These are phyloP conservation scores for Brassica juncea DNA, from an alignment of 345 rosid genomes.

Conservation along the genomic window DNA sequence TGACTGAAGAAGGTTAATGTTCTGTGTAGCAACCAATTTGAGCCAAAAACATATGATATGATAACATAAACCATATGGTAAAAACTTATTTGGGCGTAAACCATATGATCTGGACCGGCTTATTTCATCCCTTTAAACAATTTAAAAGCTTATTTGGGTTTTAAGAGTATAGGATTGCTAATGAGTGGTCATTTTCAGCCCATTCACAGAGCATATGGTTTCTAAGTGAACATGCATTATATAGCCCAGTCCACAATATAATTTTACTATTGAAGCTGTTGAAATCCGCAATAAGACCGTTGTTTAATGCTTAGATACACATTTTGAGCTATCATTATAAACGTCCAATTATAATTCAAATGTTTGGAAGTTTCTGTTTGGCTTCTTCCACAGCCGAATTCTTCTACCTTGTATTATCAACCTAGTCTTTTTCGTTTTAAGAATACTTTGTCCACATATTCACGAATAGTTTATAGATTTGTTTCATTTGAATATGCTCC, in stretches of 20 bases:
- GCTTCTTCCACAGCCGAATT: background rate
- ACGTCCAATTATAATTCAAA: background rate
- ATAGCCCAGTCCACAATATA: background rate
- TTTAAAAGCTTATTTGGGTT: background rate
- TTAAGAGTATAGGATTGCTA: background rate
- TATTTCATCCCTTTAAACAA: background rate
- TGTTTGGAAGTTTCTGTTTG: slow-evolving; percentile 24
- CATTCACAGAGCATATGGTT: background rate
- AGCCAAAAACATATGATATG: slow-evolving; percentile 5
- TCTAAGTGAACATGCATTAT: background rate
- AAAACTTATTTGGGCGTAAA: background rate
- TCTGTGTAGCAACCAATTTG: background rate
- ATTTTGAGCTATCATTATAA: background rate
- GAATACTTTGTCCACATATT: slow-evolving; percentile 1
- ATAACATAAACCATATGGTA: background rate
- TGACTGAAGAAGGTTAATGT: background rate
- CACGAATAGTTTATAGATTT: background rate
- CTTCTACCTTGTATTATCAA: background rate
- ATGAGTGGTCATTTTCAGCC: slow-evolving; percentile 6
- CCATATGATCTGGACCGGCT: background rate
- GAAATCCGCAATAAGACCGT: background rate
- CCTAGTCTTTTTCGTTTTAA: background rate
- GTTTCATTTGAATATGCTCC: background rate
- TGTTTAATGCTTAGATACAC: background rate
- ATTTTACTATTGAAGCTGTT: background rate